Conservation (phyloP, 306 rosid species). For the Castanea crenata region DNA sequence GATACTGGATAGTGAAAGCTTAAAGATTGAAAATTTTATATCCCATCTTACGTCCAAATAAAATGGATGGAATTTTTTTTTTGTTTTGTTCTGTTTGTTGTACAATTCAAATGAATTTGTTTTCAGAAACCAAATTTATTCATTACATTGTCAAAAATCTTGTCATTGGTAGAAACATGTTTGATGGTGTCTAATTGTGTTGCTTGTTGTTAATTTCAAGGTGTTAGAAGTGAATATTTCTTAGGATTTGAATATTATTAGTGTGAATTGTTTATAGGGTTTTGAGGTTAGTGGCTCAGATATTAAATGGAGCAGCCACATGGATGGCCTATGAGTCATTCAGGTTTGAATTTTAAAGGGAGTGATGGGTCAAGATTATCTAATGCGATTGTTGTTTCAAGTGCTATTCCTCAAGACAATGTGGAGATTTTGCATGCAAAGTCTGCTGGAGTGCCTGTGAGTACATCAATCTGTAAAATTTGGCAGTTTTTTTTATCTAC, state of each 20-base stretch:
- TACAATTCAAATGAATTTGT: not conserved
- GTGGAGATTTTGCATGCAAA: conserved; percentile 24
- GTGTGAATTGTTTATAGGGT: conserved; percentile 11
- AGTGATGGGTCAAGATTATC: conserved; percentile 6
- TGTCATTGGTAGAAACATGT: not conserved
- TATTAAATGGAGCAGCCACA: conserved; percentile 29
- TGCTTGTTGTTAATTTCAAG: not conserved
- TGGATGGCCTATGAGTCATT: conserved; percentile 23
- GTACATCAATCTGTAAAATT: not conserved
- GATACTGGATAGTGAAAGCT: too few relatives aligned
- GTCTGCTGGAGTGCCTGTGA: conserved; percentile 33
- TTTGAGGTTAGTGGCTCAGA: conserved; percentile 35
- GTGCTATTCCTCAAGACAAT: conserved; percentile 30
- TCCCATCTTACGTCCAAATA: not conserved
- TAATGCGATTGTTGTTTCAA: conserved; percentile 18
- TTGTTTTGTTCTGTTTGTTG: not conserved
- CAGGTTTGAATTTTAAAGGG: conserved; percentile 14
- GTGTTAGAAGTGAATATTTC: not conserved
- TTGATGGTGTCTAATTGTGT: not conserved
- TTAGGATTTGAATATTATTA: not conserved
- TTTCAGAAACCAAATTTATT: not conserved
- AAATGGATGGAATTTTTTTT: not conserved
- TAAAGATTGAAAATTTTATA: not conserved
- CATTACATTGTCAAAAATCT: not conserved
- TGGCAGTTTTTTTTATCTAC: not conserved